Percentiles rank a stretch among this genome's conserved stretches.
These are phyloP conservation scores for Ceratobasidium sp. DNA, from an alignment of 1,284 basidiomycete species.

Conservation along the genomic window DNA sequence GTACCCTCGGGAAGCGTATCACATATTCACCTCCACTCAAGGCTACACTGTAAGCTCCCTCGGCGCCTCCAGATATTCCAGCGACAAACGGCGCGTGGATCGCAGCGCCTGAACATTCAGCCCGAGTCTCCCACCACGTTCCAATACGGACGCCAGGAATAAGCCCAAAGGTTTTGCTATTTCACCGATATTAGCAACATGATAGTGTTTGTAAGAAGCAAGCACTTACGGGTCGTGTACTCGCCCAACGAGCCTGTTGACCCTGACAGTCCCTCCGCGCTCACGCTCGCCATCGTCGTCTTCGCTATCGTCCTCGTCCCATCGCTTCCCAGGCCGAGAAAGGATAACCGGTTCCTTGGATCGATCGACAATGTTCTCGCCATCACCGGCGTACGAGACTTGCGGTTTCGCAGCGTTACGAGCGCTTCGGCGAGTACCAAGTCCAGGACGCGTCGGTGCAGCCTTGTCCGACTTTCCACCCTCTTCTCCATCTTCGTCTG, in stretches of 20 bases:
- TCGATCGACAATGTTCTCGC: constrained; percentile 43
- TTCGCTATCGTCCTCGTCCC: constrained; percentile 50
- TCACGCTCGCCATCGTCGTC: constrained; percentile 47
- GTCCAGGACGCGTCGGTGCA: constrained; percentile 42
- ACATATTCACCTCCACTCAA: constrained; percentile 63
- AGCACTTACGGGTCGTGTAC: constrained; percentile 68
- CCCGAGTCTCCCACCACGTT: constrained; percentile 75
- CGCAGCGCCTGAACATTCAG: constrained; percentile 72
- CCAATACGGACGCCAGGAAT: constrained; percentile 80
- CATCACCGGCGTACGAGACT: constrained; percentile 60
- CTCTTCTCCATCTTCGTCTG: constrained; percentile 28
- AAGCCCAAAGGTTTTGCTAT: constrained; percentile 60
- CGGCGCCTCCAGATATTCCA: constrained; percentile 69
- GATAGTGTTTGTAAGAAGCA: constrained; percentile 22
- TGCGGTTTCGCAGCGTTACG: constrained; percentile 63
- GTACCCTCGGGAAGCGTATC: neutral
- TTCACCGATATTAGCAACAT: constrained; percentile 49
- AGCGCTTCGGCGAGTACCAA: constrained; percentile 61
- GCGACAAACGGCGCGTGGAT: constrained; percentile 84
- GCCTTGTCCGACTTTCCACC: constrained; percentile 8
- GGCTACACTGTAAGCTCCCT: constrained; percentile 78
- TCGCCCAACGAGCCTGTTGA: constrained; percentile 55
- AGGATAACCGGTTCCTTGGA: constrained; percentile 47
- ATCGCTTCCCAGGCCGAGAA: constrained; percentile 50
- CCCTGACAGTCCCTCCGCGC: constrained; percentile 49